These are phyloP conservation scores for Kwoniella sp. DNA, from an alignment of 768 basidiomycete genomes.

Conservation along the genomic window DNA sequence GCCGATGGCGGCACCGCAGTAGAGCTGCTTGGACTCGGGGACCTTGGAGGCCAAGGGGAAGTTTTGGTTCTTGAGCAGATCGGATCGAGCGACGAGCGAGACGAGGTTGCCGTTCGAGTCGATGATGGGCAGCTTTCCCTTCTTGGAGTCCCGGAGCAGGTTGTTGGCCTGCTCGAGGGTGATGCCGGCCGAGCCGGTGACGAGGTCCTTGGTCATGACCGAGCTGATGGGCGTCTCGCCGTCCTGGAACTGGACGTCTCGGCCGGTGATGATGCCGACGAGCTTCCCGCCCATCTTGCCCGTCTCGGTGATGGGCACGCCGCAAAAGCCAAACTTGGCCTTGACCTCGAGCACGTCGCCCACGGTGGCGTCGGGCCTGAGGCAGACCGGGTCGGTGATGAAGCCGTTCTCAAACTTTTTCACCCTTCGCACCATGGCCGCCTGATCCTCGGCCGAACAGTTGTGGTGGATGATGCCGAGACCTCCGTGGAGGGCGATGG, in stretches of 20 bases:
- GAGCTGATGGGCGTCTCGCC: slow-evolving; percentile 62
- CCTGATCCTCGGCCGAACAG: slow-evolving; percentile 67
- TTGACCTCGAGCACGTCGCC: slow-evolving; percentile 93
- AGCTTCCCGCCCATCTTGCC: slow-evolving; percentile 85
- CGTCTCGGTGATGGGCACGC: slow-evolving; percentile 92
- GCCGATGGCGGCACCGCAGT: slow-evolving; percentile 91
- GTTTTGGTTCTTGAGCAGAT: slow-evolving; percentile 94
- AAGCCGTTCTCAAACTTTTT: slow-evolving; percentile 99
- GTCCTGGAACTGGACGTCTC: slow-evolving; percentile 89
- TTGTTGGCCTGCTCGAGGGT: slow-evolving; percentile 87
- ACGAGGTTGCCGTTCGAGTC: slow-evolving; percentile 63
- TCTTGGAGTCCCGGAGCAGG: slow-evolving; percentile 91
- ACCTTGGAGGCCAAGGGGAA: slow-evolving; percentile 92
- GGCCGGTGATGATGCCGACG: slow-evolving; percentile 90
- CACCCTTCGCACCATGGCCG: slow-evolving; percentile 93
- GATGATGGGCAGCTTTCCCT: slow-evolving; percentile 90
- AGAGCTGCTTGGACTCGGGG: slow-evolving; percentile 86
- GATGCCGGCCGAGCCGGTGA: slow-evolving; percentile 81
- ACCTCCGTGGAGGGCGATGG: slow-evolving; percentile 72
- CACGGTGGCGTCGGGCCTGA: slow-evolving; percentile 67
- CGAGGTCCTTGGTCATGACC: slow-evolving; percentile 84
- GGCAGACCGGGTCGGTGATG: slow-evolving; percentile 87
- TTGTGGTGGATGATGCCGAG: slow-evolving; percentile 99
- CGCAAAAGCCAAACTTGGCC: slow-evolving; percentile 83
- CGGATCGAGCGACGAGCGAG: slow-evolving; percentile 89